Evolutionary conservation across 768 basidiomycete genomes (phyloP).

Genomic region (Cystofilobasidium macerans): DNA sequence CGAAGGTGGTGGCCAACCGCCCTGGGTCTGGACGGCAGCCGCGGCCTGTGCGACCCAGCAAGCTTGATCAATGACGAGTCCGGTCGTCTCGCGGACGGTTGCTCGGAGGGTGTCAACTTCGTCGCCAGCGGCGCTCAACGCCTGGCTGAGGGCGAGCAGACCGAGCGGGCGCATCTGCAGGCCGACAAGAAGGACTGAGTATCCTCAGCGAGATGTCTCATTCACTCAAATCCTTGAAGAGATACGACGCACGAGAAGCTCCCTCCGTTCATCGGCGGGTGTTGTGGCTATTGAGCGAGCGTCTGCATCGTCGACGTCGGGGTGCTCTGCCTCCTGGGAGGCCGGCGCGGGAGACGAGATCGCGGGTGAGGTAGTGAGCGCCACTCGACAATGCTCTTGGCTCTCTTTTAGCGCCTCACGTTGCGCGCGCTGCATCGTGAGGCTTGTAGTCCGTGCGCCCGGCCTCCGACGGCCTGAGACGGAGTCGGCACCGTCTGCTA

Average conservation of each 20-base stretch:
- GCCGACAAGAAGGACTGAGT: too few species aligned
- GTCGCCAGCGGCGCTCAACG: slow-evolving; percentile 16
- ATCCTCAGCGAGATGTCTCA: too few species aligned
- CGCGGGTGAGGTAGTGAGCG: too few species aligned
- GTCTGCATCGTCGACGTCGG: not conserved
- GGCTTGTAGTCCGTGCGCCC: not conserved
- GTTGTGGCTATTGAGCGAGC: too few species aligned
- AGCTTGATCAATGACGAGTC: slow-evolving; percentile 9
- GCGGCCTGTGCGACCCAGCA: not conserved
- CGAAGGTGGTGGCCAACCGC: not conserved
- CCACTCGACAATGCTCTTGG: too few species aligned
- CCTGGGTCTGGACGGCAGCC: not conserved
- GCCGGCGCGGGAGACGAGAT: not conserved
- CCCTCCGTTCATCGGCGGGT: slow-evolving; percentile 1
- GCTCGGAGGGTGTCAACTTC: slow-evolving; percentile 17
- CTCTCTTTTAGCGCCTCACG: slow-evolving; percentile 2
- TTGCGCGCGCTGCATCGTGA: slow-evolving; percentile 21
- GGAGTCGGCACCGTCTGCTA: not conserved
- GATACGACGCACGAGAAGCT: slow-evolving; percentile 13
- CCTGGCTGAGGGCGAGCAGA: slow-evolving; percentile 15
- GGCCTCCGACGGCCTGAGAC: not conserved
- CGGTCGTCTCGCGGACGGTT: slow-evolving; percentile 11
- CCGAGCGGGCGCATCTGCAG: slow-evolving; percentile 19
- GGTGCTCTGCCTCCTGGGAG: not conserved
- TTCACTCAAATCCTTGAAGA: too few species aligned